These are phyloP conservation scores for Fusarium longipes DNA, from an alignment of 2,329 filamentous ascomycete genomes.

Conservation along the genomic window DNA sequence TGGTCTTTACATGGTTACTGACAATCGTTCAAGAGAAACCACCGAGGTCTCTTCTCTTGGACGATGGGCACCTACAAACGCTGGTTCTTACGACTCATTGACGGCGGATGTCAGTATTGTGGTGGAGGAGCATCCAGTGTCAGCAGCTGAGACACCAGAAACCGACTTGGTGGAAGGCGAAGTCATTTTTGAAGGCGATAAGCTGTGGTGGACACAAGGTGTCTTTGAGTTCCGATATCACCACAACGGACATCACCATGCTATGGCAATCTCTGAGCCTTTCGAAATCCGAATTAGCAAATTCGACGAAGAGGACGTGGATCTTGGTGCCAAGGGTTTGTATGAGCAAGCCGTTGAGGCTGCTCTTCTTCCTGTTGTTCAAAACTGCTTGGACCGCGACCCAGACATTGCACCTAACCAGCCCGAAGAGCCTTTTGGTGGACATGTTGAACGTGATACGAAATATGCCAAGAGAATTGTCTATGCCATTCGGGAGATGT, in stretches of 20 bases:
- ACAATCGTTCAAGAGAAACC: conserved; percentile 86
- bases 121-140: conserved; percentile 70
- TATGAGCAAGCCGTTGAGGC: conserved; percentile 78
- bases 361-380: conserved; percentile 82
- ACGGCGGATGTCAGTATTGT: conserved; percentile 82
- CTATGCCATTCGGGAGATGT: conserved; percentile 95
- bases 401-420: conserved; percentile 88
- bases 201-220: conserved; percentile 96
- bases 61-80: conserved; percentile 86
- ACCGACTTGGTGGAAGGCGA: conserved; percentile 78
- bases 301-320: conserved; percentile 80
- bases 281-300: conserved; percentile 89
- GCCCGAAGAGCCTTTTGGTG: conserved; percentile 84
- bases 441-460: conserved; percentile 83
- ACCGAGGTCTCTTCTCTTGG: conserved; percentile 88
- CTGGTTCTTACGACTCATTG: conserved; percentile 78
- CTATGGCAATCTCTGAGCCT: conserved; percentile 92
- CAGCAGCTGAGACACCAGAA: conserved; percentile 63
- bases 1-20: conserved; percentile 93
- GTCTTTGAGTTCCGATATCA: conserved; percentile 98
- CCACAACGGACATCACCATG: conserved; percentile 90
- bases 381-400: conserved; percentile 93
- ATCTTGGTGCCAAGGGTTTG: conserved; percentile 67
- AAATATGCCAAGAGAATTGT: conserved; percentile 93
- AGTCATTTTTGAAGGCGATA: conserved; percentile 89